Evolutionary conservation across 768 basidiomycete genomes (phyloP), one percentile per base, ranked within the genome.

Genomic region (Suillus brevipes): DNA sequence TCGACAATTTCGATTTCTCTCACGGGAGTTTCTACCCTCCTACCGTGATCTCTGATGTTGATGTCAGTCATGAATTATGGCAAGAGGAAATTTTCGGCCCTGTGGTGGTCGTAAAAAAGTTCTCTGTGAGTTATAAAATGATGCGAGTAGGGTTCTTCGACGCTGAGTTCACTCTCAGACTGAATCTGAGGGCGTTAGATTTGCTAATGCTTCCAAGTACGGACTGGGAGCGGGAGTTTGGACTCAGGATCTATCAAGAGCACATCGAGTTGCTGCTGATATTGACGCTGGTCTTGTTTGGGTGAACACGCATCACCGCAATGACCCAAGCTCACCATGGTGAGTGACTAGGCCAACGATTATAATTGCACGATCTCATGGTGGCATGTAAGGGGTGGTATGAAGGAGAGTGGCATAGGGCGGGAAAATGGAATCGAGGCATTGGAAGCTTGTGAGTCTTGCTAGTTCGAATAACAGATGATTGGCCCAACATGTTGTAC

Each of bases 261-360:
- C 90, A 12, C 92, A 94, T 72, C 87, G 89, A 4, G 84, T 93
- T 3, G 84, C 92, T 7, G 83, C 83, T 59, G 79, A 79, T 40
- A 87, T 95, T 42, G 83, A 95, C 68, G 80, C 89, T 20, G 94
- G 94, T 6, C 71, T 95, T 37, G 89, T 91, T 53, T 95, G 94
- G 94, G 85, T 94, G 43, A 95, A 95, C 72, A 93, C 90, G 0
- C 92, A 94, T 68, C 94, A 95, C 71, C 84, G 93, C 55, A 95
- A 95, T 69, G 92, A 95, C 72, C 94, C 94, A 9, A 90, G 89
- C 67, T 93, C 91, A 38, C 92, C 94, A 47, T 95, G 94, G 93
- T 92, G 68, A 70, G 60, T 62, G 43, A 23, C 47, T 65, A 3
- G 59, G 20, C 62, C 12, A 3, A 43, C 7, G 3, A 43, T 42